Evolutionary conservation across 148 eudicot species (phyloP).

Genomic region (Rhododendron williamsianum): DNA sequence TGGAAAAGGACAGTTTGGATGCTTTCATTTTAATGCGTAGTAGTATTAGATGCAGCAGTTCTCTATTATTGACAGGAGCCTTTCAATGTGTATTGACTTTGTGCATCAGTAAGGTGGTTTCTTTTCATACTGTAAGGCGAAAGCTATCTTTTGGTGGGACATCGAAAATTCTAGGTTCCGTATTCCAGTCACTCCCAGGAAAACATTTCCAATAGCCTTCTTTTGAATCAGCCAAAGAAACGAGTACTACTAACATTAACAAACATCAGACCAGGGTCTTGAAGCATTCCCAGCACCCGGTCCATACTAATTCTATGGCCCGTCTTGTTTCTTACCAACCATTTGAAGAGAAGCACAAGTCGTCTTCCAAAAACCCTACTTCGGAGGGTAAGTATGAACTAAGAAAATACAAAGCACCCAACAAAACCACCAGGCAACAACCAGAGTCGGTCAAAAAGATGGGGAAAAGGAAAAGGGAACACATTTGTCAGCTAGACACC

Average conservation of each 20-base stretch:
- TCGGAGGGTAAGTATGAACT: neutral
- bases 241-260: neutral
- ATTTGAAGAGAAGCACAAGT: neutral
- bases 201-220: neutral
- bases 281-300: neutral
- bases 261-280: neutral
- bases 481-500: neutral
- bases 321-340: neutral
- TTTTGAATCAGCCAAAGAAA: neutral
- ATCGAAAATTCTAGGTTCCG: neutral
- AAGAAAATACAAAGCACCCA: neutral
- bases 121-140: neutral
- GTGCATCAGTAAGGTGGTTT: neutral
- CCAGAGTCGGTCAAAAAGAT: neutral
- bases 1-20: neutral
- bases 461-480: neutral
- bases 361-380: neutral
- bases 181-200: neutral
- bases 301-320: neutral
- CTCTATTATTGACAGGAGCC: too few relatives aligned
- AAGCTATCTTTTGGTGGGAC: neutral
- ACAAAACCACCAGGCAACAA: neutral
- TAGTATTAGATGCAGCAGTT: too few relatives aligned
- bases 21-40: too few relatives aligned
- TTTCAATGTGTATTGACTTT: neutral